Evolutionary conservation across 768 basidiomycete species (phyloP).

Genomic region (Mycena albidolilacea): DNA sequence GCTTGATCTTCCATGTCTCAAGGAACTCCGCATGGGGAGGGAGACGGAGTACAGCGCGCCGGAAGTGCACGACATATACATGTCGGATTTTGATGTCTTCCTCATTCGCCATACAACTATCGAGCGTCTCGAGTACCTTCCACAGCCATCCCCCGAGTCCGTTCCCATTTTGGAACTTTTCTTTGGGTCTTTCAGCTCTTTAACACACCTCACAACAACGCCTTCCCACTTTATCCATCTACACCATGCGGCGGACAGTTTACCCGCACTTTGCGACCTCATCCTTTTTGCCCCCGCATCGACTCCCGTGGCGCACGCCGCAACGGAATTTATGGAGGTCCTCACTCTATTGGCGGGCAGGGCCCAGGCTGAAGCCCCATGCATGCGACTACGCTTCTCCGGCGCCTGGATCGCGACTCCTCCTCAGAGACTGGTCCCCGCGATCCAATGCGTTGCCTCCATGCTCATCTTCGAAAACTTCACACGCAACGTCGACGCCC

Average conservation of each 20-base stretch:
- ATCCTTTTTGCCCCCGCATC: conserved; percentile 3
- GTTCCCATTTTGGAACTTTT: not conserved
- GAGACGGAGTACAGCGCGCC: not conserved
- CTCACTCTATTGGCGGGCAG: not conserved
- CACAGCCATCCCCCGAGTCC: not conserved
- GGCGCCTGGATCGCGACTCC: conserved; percentile 1
- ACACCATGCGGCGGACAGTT: not conserved
- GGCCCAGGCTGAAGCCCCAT: too few species aligned
- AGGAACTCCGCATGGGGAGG: conserved; percentile 12
- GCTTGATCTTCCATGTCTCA: conserved; percentile 4
- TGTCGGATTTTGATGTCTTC: conserved; percentile 21
- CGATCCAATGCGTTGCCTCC: not conserved
- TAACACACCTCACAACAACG: conserved; percentile 30
- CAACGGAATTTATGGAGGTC: not conserved
- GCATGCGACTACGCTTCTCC: conserved; percentile 1
- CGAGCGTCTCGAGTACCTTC: conserved; percentile 22
- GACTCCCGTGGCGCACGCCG: not conserved
- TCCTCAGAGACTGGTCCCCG: not conserved
- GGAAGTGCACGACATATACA: conserved; percentile 6
- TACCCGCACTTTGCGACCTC: conserved; percentile 5
- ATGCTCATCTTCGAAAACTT: conserved; percentile 7
- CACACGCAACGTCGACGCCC: not conserved
- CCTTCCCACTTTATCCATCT: conserved; percentile 25
- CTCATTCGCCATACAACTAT: conserved; percentile 26
- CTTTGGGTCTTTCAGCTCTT: not conserved